These are phyloP conservation scores for Picea abies DNA, from an alignment of 83 land plant species.

Conservation along the genomic window DNA sequence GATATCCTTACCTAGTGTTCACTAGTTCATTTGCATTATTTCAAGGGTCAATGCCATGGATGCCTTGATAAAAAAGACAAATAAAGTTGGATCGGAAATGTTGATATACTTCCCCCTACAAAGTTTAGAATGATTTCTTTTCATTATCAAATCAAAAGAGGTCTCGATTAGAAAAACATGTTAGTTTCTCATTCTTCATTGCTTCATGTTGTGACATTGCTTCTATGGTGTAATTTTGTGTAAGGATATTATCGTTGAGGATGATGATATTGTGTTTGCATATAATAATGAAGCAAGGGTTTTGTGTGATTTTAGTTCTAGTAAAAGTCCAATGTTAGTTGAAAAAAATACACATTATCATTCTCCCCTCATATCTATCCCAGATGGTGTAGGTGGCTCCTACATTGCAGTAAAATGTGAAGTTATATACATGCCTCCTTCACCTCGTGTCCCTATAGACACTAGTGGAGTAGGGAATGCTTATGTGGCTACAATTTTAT, in stretches of 20 bases:
- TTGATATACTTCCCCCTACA: background rate
- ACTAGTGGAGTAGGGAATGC: slow-evolving; percentile 47
- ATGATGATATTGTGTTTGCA: slow-evolving; percentile 85
- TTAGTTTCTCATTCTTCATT: background rate
- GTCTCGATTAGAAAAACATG: background rate
- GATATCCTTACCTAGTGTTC: background rate
- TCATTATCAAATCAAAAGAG: background rate
- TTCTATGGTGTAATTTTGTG: background rate
- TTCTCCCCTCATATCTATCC: slow-evolving; percentile 81
- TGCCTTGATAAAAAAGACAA: background rate
- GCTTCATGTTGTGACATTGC: background rate
- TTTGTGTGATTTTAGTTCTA: slow-evolving; percentile 56
- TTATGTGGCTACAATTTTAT: no score
- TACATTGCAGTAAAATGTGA: slow-evolving; percentile 87
- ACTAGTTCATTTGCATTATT: background rate
- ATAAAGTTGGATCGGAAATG: background rate
- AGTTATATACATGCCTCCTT: slow-evolving; percentile 78
- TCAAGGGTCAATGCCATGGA: background rate
- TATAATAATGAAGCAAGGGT: slow-evolving; percentile 83
- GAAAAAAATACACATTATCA: slow-evolving; percentile 68
- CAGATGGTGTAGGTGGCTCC: slow-evolving; percentile 87
- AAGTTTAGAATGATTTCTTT: background rate
- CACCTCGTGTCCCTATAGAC: slow-evolving; percentile 77
- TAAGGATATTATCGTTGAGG: slow-evolving; percentile 83
- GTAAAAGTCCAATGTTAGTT: slow-evolving; percentile 44